Evolutionary conservation across 768 basidiomycete genomes (phyloP).

Genomic region (Vararia minispora): DNA sequence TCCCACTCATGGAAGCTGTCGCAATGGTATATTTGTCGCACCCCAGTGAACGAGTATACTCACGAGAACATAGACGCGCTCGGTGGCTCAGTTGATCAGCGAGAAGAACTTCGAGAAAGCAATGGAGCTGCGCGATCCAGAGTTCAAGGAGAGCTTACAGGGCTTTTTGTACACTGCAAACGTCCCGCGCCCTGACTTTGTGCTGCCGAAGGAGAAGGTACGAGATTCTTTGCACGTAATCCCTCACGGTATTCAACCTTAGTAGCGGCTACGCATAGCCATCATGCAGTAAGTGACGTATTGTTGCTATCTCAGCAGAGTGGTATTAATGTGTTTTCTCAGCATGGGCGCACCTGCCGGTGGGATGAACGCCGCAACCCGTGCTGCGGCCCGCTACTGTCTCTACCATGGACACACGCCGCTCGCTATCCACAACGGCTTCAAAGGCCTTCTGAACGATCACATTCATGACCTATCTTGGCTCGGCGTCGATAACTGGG

Average conservation of each 20-base stretch:
- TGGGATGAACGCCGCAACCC: slow-evolving; percentile 97
- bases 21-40: slow-evolving; percentile 43
- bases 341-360: slow-evolving; percentile 97
- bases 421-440: slow-evolving; percentile 92
- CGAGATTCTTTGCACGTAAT: slow-evolving; percentile 1
- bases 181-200: slow-evolving; percentile 18
- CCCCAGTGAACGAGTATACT: too few relatives aligned
- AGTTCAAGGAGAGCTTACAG: slow-evolving; percentile 78
- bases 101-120: slow-evolving; percentile 79
- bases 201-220: slow-evolving; percentile 24
- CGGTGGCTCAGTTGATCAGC: slow-evolving; percentile 73
- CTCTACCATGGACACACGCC: slow-evolving; percentile 85
- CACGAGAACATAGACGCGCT: slow-evolving; percentile 53
- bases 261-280: slow-evolving; percentile 64
- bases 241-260: neutral
- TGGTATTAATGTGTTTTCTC: slow-evolving; percentile 8
- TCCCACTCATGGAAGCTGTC: slow-evolving; percentile 90
- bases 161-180: slow-evolving; percentile 71
- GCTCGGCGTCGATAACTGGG: slow-evolving; percentile 97
- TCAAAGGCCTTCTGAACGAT: slow-evolving; percentile 89
- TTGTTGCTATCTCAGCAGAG: slow-evolving; percentile 1
- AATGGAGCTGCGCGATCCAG: slow-evolving; percentile 81
- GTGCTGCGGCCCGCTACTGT: slow-evolving; percentile 90
- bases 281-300: slow-evolving; percentile 67
- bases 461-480: slow-evolving; percentile 79